Evolutionary conservation across 2,329 filamentous ascomycete genomes (phyloP), one percentile per base, ranked within the genome.

Genomic region (Chalara sp.): DNA sequence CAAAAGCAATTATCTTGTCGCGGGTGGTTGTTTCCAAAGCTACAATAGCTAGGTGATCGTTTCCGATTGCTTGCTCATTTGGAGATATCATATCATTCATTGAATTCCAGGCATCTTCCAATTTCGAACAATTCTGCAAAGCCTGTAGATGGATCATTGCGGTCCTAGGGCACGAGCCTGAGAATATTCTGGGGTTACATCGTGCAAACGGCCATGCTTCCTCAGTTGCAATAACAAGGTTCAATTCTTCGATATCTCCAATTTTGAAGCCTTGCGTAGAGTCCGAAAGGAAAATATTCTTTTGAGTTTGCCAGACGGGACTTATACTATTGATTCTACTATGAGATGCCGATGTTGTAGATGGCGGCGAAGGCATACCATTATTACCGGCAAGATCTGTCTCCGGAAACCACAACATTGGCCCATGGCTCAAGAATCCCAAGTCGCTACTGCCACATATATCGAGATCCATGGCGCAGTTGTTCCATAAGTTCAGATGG

Each of bases 1-100:
- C 86, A 54, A 87, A 86, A 46, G 82, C 83, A n/a, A 86, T 74
- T 59, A 87, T 77, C 63, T 81, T 83, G 63, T 88, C 84, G 32
- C 84, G 75, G 2, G 82, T 83, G 43, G 75, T 64, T 4, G 69
- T 60, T 3, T 64, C 70, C 47, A 78, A 66, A 4, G 75, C 70
- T 5, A 74, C 67, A 2, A 78, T 73, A 3, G 68, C 68, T 45
- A 61, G 29, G 30, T 47, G 41, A 31, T 32, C 4, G 70, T 46
- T 51, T 6, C 49, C 46, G 32, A 51, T 49, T 41, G 53, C 50
- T 45, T 52, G 52, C 12, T 54, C 47, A 29, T 56, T 50, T 13
- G 53, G 6, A 10, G 47, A 46, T 41, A 33, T 69, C 55, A 54
- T 71, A 68, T 13, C 67, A 49, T 74, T 71, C 33, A 78, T 59